These are phyloP conservation scores for Cystobasidiaceae sp. DNA, from an alignment of 1,284 basidiomycete genomes.

Conservation along the genomic window DNA sequence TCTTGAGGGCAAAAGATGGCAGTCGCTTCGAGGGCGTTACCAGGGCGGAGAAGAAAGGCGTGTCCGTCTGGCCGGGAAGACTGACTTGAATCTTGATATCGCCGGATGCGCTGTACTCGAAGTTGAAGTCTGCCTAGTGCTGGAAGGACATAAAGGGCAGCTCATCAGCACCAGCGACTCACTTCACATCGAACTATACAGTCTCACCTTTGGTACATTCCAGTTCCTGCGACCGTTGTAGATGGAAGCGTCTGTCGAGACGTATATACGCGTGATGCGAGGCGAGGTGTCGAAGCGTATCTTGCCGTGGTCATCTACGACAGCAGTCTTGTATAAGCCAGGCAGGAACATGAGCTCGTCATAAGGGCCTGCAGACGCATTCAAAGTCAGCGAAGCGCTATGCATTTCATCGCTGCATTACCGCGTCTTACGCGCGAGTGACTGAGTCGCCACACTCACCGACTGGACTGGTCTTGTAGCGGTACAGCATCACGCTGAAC, in stretches of 20 bases:
- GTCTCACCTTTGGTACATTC: constrained; percentile 34
- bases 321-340: constrained; percentile 28
- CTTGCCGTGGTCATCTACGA: constrained; percentile 3
- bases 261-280: constrained; percentile 37
- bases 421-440: no score
- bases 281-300: background rate
- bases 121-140: constrained; percentile 34
- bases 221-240: constrained; percentile 35
- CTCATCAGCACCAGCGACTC: background rate
- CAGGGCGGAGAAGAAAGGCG: constrained; percentile 35
- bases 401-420: no score
- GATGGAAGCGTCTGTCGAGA: constrained; percentile 33
- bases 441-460: background rate
- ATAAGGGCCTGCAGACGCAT: constrained; percentile 27
- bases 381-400: background rate
- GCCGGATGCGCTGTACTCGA: background rate
- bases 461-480: constrained; percentile 2
- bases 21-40: constrained; percentile 3
- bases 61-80: constrained; percentile 7
- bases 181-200: background rate
- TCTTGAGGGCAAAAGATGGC: constrained; percentile 12
- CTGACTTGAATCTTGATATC: background rate
- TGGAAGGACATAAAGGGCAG: background rate
- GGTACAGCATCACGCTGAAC: background rate
- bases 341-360: constrained; percentile 37